Base-by-base conservation (phyloP, 2,329 filamentous ascomycete genomes). In the Trichocomaceae sp. region DNA sequence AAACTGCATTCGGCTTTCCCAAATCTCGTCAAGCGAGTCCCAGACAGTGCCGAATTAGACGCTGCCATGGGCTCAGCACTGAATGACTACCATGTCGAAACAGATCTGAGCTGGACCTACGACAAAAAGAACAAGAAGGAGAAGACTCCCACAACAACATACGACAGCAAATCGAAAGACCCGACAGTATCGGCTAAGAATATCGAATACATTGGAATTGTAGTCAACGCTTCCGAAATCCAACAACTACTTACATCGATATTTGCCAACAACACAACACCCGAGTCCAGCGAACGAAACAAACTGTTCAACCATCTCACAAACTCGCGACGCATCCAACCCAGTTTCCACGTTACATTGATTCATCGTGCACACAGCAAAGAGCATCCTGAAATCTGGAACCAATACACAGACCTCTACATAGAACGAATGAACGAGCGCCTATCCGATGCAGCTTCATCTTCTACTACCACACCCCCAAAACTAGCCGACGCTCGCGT, bases 271-370 rank as follows among this genome's bases (percentile, higher is more conserved):
- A 47, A 49, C 20, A 72, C 77, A 5, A 22, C n/a, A n/a, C n/a
- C 15, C 4, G 39, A 45, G 7, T 63, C 81, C 0, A 71, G 83
- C 4, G 73, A 81, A 15, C 77, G 75, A 31, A 75, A 82, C n/a
- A 77, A 75, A 20, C 85, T 96, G 65, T 99, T 88, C 75, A 82
- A 80, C 63, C 82, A 88, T 55, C 80, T 99, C 33, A 82, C 87
- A 69, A 79, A 86, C 61, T 80, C 79, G 2, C 80, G 85, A 19
- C 87, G 93, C 53, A 74, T 97, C 5, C 92, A 97, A 70, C 67
- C 79, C n/a, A 79, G 84, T 41, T 99, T 97, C 69, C 93, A 99
- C 68, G 88, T 99, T 56, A 99, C 93, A 0, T 80, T 99, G 39
- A 90, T 96, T 69, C 93, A 99, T 71, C 85, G 86, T 47, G 83